phyloP scores from a whole-genome alignment of 208 protist genomes.

The Wallacemonas sp. region DNA sequence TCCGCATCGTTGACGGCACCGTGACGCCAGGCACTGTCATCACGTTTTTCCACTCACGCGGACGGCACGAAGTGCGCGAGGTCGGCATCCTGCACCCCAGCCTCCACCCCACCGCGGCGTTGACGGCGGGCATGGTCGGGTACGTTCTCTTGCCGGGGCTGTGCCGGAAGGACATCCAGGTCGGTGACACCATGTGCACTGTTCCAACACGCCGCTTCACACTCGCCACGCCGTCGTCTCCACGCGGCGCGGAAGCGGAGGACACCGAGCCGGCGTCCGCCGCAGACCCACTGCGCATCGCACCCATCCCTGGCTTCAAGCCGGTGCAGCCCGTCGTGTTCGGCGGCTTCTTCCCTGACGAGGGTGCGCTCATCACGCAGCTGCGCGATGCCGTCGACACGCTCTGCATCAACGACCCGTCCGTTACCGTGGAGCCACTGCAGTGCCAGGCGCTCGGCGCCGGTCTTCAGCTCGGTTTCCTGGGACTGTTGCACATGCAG shows the following conservation, averaged over 20 bases:
- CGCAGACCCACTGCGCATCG: constrained; percentile 9
- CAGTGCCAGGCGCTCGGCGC: constrained; percentile 86
- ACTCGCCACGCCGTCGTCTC: constrained; percentile 19
- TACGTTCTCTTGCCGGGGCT: constrained; percentile 92
- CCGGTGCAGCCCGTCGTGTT: constrained; percentile 94
- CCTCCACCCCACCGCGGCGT: constrained; percentile 65
- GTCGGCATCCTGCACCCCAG: constrained; percentile 96
- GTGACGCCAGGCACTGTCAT: constrained; percentile 74
- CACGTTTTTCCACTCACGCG: constrained; percentile 56
- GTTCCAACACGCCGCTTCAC: constrained; percentile 56
- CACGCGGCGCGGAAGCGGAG: background rate
- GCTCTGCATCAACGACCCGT: constrained; percentile 94
- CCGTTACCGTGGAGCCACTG: constrained; percentile 83
- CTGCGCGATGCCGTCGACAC: constrained; percentile 92
- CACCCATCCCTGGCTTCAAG: constrained; percentile 65
- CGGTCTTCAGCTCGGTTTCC: constrained; percentile 96
- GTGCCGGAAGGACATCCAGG: constrained; percentile 78
- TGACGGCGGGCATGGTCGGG: constrained; percentile 95
- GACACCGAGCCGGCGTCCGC: background rate
- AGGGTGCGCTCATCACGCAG: constrained; percentile 76
- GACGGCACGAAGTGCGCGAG: constrained; percentile 84
- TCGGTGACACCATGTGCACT: constrained; percentile 95
- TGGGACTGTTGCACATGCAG: constrained; percentile 98
- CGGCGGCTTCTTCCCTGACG: constrained; percentile 95
- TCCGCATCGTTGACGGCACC: constrained; percentile 91